A percentile compares a stretch with the other conserved stretches of the same genome.
phyloP scores from a whole-genome alignment of 768 basidiomycete species.

The Pleurotus tuber-regium region DNA sequence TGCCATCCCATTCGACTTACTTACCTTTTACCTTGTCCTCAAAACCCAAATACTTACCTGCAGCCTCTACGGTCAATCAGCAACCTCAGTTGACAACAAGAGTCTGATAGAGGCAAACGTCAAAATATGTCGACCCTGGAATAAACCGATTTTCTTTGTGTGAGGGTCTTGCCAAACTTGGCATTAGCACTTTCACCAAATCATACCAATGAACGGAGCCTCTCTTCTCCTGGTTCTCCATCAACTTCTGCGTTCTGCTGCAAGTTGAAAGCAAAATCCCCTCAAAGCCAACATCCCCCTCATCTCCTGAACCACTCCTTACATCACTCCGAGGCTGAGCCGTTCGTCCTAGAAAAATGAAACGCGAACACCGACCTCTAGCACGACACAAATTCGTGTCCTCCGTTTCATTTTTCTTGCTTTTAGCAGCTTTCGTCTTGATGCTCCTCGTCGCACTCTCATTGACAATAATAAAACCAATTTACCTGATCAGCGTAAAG shows the following conservation, averaged over 20 bases:
- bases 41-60: too few species aligned
- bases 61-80: too few species aligned
- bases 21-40: too few species aligned
- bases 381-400: slow-evolving; percentile 47
- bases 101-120: too few species aligned
- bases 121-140: too few species aligned
- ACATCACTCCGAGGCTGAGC: too few species aligned
- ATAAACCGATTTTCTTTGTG: too few species aligned
- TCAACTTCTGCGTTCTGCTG: background rate
- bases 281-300: background rate
- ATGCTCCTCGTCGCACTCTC: slow-evolving; percentile 76
- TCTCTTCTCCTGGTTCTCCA: background rate
- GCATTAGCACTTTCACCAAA: slow-evolving; percentile 1
- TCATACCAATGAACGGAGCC: background rate
- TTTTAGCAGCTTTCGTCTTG: slow-evolving; percentile 65
- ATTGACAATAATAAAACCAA: slow-evolving; percentile 66
- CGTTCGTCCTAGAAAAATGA: too few species aligned
- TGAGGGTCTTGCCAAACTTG: slow-evolving; percentile 9
- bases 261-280: background rate
- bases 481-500: slow-evolving; percentile 57
- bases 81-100: too few species aligned
- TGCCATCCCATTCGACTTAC: too few species aligned
- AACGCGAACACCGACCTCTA: slow-evolving; percentile 35
- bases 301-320: too few species aligned
- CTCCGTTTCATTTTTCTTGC: slow-evolving; percentile 42